phyloP scores from a whole-genome alignment of 805 yeast genomes.

The Kurtzmaniella fragi region DNA sequence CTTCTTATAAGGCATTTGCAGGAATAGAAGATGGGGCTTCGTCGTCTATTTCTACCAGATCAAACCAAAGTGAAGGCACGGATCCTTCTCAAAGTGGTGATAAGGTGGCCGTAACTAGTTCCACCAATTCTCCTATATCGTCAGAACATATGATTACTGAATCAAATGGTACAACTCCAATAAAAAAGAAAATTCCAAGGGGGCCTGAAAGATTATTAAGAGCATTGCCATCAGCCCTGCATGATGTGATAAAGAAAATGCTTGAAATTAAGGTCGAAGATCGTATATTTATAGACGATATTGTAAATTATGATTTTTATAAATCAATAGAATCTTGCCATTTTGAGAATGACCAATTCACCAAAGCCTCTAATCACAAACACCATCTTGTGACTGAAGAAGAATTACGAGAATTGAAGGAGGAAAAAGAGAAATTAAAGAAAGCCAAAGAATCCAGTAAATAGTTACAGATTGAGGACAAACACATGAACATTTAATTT shows the following conservation, averaged over 20 bases:
- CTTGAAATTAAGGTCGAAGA: slow-evolving; percentile 52
- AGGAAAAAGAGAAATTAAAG: slow-evolving; percentile 25
- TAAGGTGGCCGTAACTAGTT: background rate
- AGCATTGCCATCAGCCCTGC: slow-evolving; percentile 62
- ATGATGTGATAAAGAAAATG: slow-evolving; percentile 62
- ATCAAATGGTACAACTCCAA: background rate
- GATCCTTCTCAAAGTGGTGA: background rate
- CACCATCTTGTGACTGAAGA: slow-evolving; percentile 71
- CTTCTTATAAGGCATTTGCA: slow-evolving; percentile 65
- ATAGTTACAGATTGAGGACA: too few relatives aligned
- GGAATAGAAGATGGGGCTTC: slow-evolving; percentile 13
- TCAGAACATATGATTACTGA: background rate
- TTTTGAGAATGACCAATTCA: slow-evolving; percentile 12
- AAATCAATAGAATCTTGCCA: slow-evolving; percentile 52
- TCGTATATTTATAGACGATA: slow-evolving; percentile 56
- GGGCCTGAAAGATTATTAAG: slow-evolving; percentile 75
- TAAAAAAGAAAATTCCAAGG: slow-evolving; percentile 17
- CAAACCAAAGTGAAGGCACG: slow-evolving; percentile 2
- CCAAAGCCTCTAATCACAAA: slow-evolving; percentile 38
- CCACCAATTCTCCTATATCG: background rate
- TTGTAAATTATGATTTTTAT: slow-evolving; percentile 56
- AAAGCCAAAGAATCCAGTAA: slow-evolving; percentile 15
- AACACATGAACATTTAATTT: too few relatives aligned
- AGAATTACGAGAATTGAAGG: slow-evolving; percentile 39
- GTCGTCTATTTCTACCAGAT: background rate